Evolutionary conservation across 2,329 filamentous ascomycete genomes (phyloP), one percentile per base, ranked within the genome.

Genomic region (Colletotrichum australisinense): DNA sequence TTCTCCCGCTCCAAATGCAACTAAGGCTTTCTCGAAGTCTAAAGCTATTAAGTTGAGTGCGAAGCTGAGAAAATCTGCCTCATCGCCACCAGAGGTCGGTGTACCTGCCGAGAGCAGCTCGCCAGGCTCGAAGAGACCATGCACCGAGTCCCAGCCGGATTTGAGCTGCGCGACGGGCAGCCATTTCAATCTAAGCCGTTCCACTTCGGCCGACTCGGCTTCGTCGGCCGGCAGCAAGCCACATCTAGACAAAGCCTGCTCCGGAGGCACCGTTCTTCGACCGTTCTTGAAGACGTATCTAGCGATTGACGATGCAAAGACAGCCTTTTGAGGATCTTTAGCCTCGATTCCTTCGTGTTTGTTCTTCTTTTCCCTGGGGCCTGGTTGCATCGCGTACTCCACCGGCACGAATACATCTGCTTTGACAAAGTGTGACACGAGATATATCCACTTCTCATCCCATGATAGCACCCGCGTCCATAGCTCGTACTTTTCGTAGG

Each of bases 241-340:
- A 58, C 92, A 92, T 49, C 92, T 88, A 46, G 89, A 86, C 30
- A 98, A 86, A 11, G 95, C 87, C 57, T 93, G 87, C 76, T 95
- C 93, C 0, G 96, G 95, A 74, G 95, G 91, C 4, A 98, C 90
- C 0, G 96, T 98, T 78, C 96, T 87, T 38, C 96, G 88, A 1
- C 93, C 93, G 69, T 94, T 87, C 86, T 96, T 96, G 80, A 94
- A 91, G 32, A 96, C 94, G 80, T 95, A 95, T 84, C 95, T 95
- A 84, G 89, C 92, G 52, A 95, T 82, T 0, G 91, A 92, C 1
- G 92, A 92, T 1, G 94, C 94, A 75, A 92, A 88, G 32, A 96
- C 87, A 68, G 89, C 90, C 81, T 89, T 91, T 79, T 90, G 86
- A 79, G 88, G 89, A 38, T 87, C 85, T 3, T 16, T 38, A 6